These are phyloP conservation scores for Hypoxylon sp. DNA, from an alignment of 2,329 filamentous ascomycete genomes.

Conservation along the genomic window DNA sequence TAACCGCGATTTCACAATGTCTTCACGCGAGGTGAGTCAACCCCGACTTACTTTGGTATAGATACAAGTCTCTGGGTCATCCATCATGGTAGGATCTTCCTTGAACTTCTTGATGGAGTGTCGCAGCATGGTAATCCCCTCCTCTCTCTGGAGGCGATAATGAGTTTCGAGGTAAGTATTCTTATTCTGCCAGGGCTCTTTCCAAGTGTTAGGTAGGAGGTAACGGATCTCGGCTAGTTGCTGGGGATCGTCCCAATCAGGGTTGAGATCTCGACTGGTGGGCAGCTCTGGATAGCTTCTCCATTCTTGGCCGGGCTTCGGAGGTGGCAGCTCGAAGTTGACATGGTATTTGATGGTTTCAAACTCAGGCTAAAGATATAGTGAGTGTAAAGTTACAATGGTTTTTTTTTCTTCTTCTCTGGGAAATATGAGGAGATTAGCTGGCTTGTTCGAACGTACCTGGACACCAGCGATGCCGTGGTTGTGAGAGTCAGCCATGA, in stretches of 20 bases:
- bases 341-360: conserved; percentile 43
- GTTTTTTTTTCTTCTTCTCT: too few species aligned
- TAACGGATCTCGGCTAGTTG: conserved; percentile 50
- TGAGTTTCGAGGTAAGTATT: conserved; percentile 79
- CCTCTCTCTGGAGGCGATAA: conserved; percentile 82
- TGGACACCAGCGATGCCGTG: conserved; percentile 6
- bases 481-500: conserved; percentile 16
- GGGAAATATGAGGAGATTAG: background rate
- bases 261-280: conserved; percentile 66
- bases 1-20: background rate
- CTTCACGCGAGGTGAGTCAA: background rate
- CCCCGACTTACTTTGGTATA: conserved; percentile 75
- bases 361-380: conserved; percentile 24
- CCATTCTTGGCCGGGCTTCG: conserved; percentile 51
- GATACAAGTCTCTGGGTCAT: conserved; percentile 71
- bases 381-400: conserved; percentile 1
- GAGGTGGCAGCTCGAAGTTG: conserved; percentile 27
- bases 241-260: conserved; percentile 46
- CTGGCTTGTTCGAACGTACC: conserved; percentile 8
- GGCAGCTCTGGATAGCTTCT: conserved; percentile 68
- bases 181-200: conserved; percentile 71
- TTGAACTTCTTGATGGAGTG: conserved; percentile 73
- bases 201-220: conserved; percentile 68
- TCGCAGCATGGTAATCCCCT: conserved; percentile 78
- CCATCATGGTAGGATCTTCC: conserved; percentile 67